Base-by-base conservation (phyloP, 2,329 filamentous ascomycete species). In the Xylaria hypoxylon region DNA sequence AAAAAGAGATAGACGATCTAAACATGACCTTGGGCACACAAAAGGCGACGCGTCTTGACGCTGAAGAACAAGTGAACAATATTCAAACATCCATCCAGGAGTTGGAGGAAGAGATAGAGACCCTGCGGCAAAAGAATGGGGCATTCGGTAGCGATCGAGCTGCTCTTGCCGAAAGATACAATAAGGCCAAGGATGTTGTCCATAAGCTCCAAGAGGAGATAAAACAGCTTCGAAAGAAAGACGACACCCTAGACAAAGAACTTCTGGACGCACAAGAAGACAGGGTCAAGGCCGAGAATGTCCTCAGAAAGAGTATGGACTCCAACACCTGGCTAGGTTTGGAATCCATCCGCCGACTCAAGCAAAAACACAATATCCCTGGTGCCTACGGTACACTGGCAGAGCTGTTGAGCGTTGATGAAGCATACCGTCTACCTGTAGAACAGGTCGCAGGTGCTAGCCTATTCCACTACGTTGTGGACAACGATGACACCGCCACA, bases 401-500 rank as follows among this genome's bases (percentile, higher is more conserved):
- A 4, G 96, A 99, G 77, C 86, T 99, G n/a, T 89, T 98, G 73
- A 89, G 94, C 61, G 93, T 97, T 55, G 88, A 85, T 64, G 93
- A 97, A 59, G 87, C 89, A 59, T 98, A 97, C 80, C 89, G 94
- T 67, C 89, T 94, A 11, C 93, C 96, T 1, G 91, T 96, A 10
- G 96, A 99, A 80, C 93, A 97, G 73, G 96, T 94, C 58, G 96
- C 95, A 2, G 96, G 96, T 19, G 90, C 90, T 69, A 97, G 93
- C 77, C 85, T 99, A 8, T 99, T 99, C 80, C 93, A 99, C 79
- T 97, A 97, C 71, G 90, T 99, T 11, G 95, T 98, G 48, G 95
- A 99, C 77, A 95, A 91, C 56, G 93, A 96, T 67, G 89, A 92
- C 45, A 97, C 94, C 0, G 94, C 94, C 0, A 93, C 92, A 1